These are phyloP conservation scores for Asterophora lycoperdoides DNA, from an alignment of 768 basidiomycete genomes.

Conservation along the genomic window DNA sequence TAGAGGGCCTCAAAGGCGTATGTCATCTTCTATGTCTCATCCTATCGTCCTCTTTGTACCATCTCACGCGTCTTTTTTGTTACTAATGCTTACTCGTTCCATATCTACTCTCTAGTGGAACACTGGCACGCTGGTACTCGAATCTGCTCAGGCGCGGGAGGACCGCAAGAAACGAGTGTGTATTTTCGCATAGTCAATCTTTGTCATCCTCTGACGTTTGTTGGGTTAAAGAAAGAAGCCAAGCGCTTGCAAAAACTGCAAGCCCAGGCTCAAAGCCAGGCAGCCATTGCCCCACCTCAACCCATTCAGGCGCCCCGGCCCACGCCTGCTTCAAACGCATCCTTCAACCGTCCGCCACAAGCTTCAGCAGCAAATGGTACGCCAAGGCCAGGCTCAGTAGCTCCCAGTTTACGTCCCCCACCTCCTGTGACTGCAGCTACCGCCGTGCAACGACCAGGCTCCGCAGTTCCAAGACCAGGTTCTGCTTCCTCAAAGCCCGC, in stretches of 20 bases:
- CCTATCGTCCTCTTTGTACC: not conserved
- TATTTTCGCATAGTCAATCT: conserved; percentile 14
- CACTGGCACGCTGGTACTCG: conserved; percentile 51
- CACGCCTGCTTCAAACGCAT: conserved; percentile 25
- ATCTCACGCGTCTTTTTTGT: not conserved
- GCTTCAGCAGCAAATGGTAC: conserved; percentile 21
- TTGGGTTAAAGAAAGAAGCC: conserved; percentile 59
- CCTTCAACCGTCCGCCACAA: conserved; percentile 21
- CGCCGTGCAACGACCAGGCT: conserved; percentile 17
- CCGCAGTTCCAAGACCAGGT: conserved; percentile 20
- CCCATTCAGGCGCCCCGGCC: conserved; percentile 30
- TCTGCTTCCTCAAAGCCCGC: conserved; percentile 15
- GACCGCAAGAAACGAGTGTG: conserved; percentile 74
- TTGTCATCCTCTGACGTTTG: not conserved
- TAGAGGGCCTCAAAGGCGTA: conserved; percentile 73
- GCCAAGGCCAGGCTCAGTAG: conserved; percentile 32
- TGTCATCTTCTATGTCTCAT: conserved; percentile 24
- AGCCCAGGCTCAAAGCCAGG: conserved; percentile 37
- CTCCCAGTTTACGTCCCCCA: conserved; percentile 17
- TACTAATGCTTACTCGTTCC: conserved; percentile 1
- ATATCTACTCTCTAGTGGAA: conserved; percentile 53
- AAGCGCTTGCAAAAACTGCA: conserved; percentile 63
- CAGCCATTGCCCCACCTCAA: conserved; percentile 26
- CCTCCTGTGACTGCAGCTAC: conserved; percentile 12
- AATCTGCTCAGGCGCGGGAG: conserved; percentile 71